phyloP scores from a whole-genome alignment of 208 protist genomes.

The Histomonas meleagridis region DNA sequence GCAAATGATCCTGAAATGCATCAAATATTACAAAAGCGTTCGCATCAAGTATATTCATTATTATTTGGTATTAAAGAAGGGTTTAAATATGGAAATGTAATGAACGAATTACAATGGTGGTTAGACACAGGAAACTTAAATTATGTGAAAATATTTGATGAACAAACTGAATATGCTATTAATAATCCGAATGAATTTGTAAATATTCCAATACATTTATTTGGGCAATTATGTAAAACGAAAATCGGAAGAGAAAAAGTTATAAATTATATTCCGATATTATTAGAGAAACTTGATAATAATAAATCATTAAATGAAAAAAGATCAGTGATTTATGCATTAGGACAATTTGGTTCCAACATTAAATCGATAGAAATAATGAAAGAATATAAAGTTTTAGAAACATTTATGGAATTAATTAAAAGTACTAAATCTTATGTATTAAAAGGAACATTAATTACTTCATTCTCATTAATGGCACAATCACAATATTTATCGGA shows the following conservation, averaged over 20 bases:
- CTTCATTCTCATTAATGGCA: background rate
- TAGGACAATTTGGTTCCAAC: background rate
- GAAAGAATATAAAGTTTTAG: background rate
- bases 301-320: background rate
- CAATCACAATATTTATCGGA: background rate
- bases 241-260: background rate
- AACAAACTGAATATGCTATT: no score
- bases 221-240: background rate
- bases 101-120: background rate
- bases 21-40: background rate
- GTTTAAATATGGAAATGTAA: background rate
- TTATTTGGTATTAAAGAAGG: background rate
- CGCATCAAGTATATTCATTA: background rate
- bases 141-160: background rate
- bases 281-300: background rate
- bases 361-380: background rate
- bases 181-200: background rate
- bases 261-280: background rate
- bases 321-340: background rate
- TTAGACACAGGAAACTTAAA: background rate
- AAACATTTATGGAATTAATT: background rate
- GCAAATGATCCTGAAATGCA: background rate
- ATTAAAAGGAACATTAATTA: background rate
- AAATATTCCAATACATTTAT: background rate
- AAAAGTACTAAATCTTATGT: background rate